phyloP scores from a whole-genome alignment of 2,329 filamentous ascomycete genomes.

The Boeremia exigua region DNA sequence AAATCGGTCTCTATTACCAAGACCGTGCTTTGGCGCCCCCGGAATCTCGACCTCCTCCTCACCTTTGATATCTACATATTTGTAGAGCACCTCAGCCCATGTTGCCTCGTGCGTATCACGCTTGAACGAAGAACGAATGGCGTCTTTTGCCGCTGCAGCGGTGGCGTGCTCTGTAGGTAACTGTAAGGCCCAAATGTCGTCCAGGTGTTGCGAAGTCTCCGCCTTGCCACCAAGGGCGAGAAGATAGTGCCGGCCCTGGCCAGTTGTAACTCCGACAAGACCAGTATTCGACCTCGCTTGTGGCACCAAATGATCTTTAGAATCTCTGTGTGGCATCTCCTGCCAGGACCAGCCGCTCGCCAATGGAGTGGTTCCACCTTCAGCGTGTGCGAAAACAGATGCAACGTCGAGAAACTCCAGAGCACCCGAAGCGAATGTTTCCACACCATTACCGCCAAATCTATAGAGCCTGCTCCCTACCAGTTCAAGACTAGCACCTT shows the following conservation, averaged over 20 bases:
- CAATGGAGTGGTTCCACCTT: slow-evolving; percentile 44
- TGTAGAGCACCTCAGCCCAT: slow-evolving; percentile 60
- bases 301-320: slow-evolving; percentile 37
- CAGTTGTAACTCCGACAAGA: slow-evolving; percentile 57
- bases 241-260: slow-evolving; percentile 60
- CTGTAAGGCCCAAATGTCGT: slow-evolving; percentile 62
- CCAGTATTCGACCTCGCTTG: slow-evolving; percentile 52
- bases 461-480: slow-evolving; percentile 56
- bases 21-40: slow-evolving; percentile 46
- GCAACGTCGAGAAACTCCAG: slow-evolving; percentile 44
- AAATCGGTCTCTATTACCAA: slow-evolving; percentile 51
- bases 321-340: slow-evolving; percentile 29
- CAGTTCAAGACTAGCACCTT: slow-evolving; percentile 53
- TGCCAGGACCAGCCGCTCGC: slow-evolving; percentile 44
- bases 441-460: slow-evolving; percentile 47
- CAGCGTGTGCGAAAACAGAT: slow-evolving; percentile 43
- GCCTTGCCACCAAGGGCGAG: slow-evolving; percentile 57
- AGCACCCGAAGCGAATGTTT: slow-evolving; percentile 25
- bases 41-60: slow-evolving; percentile 52
- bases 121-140: slow-evolving; percentile 53
- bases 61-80: slow-evolving; percentile 52
- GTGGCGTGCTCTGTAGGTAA: slow-evolving; percentile 55
- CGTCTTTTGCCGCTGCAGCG: slow-evolving; percentile 59
- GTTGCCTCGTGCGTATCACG: slow-evolving; percentile 55
- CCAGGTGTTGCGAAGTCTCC: slow-evolving; percentile 34